Base-by-base conservation (phyloP, 441 rosid genomes). In the Capsella rubella region DNA sequence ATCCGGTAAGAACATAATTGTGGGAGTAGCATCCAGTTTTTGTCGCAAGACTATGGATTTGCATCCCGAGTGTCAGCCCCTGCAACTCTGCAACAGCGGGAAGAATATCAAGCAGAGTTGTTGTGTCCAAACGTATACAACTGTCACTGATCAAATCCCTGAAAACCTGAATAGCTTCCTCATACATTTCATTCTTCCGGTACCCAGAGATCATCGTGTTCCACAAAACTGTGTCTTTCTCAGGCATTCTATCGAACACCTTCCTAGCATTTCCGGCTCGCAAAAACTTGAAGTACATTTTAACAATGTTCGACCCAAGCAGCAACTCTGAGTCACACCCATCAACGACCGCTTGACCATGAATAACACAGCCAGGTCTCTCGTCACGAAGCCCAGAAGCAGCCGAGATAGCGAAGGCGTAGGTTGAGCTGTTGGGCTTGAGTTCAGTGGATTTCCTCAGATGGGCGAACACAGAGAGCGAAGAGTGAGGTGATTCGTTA, bases 51-150 rank as follows among this genome's bases (percentile, higher is more conserved):
- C 88, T 83, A 49, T 88, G 97, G 64, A 89, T 84, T 80, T 71
- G 84, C 86, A 77, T 73, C 61, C 97, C 95, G 10, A 84, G 15
- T 73, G 71, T 82, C 70, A 89, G 78, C 72, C 82, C 86, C 64
- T 85, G 88, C 78, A 91, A 75, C 81, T 91, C 95, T 3, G 92
- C 89, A 14, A 84, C 85, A 57, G 97, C 92, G 0, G 95, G 93
- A 67, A 88, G 86, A 56, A 86, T 85, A 18, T 85, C 82, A 0
- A 87, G 75, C 69, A 91, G 71, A 9, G 93, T 76, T 0, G 93
- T 85, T 0, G 78, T 42, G 73, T 89, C 89, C 79, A 85, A 74
- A 75, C 27, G 53, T 3, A 73, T 73, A 53, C 39, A 81, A 13
- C 79, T 76, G 43, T 81, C 76, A 11, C 76, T 73, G 51, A 85